phyloP scores from a whole-genome alignment of 1,139 yeast genomes.

The Pichia sp. region DNA sequence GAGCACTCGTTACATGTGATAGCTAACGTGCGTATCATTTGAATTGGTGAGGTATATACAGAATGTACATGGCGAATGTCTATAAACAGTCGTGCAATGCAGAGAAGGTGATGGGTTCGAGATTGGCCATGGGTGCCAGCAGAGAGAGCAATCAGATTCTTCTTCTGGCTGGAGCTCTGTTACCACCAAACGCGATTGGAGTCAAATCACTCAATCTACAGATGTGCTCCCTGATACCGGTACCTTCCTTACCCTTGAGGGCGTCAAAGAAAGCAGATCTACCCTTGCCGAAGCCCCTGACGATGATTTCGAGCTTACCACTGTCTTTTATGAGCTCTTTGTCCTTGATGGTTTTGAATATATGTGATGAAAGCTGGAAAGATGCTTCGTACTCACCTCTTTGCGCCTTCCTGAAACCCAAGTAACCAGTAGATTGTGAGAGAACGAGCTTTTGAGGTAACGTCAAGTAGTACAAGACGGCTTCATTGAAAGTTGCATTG shows the following conservation, averaged over 20 bases:
- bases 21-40: no score
- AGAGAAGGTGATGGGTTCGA: no score
- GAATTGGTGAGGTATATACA: no score
- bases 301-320: slow-evolving; percentile 58
- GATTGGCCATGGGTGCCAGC: no score
- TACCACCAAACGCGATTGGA: slow-evolving; percentile 86
- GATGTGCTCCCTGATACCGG: slow-evolving; percentile 53
- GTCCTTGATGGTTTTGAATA: slow-evolving; percentile 55
- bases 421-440: slow-evolving; percentile 61
- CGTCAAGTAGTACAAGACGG: slow-evolving; percentile 69
- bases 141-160: slow-evolving; percentile 50
- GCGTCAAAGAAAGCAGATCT: slow-evolving; percentile 83
- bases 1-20: no score
- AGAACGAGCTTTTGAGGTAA: slow-evolving; percentile 71
- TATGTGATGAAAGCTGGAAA: slow-evolving; percentile 73
- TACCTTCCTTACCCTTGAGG: slow-evolving; percentile 85
- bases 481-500: slow-evolving; percentile 58
- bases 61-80: no score
- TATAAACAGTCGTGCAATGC: no score
- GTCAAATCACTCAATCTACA: slow-evolving; percentile 72
- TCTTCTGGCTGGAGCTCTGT: slow-evolving; percentile 75
- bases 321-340: slow-evolving; percentile 16
- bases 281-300: slow-evolving; percentile 83
- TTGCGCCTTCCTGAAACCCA: slow-evolving; percentile 72
- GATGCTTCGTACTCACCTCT: slow-evolving; percentile 93